Base-by-base conservation (phyloP, 2,329 filamentous ascomycete genomes). In the Periglandula ipomoeae region DNA sequence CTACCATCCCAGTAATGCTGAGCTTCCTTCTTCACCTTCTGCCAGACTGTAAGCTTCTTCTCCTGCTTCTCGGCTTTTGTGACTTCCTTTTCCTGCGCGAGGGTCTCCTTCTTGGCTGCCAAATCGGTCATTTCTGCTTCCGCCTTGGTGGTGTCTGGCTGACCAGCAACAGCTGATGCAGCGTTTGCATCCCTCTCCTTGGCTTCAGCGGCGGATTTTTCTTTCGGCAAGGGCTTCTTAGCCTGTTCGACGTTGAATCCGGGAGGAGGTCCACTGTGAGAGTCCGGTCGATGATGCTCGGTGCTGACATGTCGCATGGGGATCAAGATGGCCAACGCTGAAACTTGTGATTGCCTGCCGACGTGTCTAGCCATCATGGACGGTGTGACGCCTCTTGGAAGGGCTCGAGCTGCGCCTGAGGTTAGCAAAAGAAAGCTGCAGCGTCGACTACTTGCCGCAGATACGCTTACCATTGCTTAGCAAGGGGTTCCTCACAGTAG, bases 1-100 rank as follows among this genome's bases (percentile, higher is more conserved):
- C 89, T 97, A 52, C 93, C 93, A 69, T 98, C 93, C 91, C 93
- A 97, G 72, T 98, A 98, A 67, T 98, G 93, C 53, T 84, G 81
- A 13, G 76, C 77, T 69, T 98, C 93, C 67, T 94, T 90, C 77
- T 95, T 98, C 62, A 98, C 83, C 71, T 90, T 95, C 66, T 97
- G 87, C 68, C 82, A 85, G 1, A 97, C 44, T 0, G 90, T 95
- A 68, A 95, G 70, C 64, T 95, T 96, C 73, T 90, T 89, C 58
- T 84, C 78, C 53, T 87, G 83, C 66, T 87, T 85, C 57, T 82
- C 64, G 47, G 62, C 64, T 75, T 68, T 72, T 15, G 67, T 69
- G 49, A 65, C 61, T 32, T 86, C 81, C 56, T 80, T 76, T 61
- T 82, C 81, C 49, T 80, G 75, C 8, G 77, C 66, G 0, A 74